Percentiles rank a stretch among this genome's conserved stretches.
Conservation (phyloP, 2,329 filamentous ascomycete genomes). For the Nigrospora osmanthi region DNA sequence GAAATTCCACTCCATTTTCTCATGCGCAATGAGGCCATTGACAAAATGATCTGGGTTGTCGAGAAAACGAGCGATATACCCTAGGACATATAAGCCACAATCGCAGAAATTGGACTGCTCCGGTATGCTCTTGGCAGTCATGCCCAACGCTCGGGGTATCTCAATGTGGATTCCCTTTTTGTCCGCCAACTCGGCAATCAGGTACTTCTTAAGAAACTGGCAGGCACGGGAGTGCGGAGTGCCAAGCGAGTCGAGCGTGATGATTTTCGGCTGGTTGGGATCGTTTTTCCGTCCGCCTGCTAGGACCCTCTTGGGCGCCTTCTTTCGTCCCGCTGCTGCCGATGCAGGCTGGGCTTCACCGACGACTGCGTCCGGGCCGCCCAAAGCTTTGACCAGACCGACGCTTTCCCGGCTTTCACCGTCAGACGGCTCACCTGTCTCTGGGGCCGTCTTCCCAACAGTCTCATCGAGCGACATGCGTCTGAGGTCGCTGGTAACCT, state of each 20-base stretch:
- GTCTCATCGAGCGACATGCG: not conserved
- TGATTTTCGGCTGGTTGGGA: constrained; percentile 57
- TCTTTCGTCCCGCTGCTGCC: constrained; percentile 13
- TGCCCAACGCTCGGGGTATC: constrained; percentile 29
- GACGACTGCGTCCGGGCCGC: not conserved
- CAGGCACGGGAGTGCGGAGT: constrained; percentile 55
- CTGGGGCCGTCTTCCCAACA: not conserved
- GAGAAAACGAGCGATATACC: constrained; percentile 78
- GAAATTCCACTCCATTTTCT: constrained; percentile 44
- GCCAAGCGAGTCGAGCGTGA: constrained; percentile 85
- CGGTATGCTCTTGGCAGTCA: constrained; percentile 70
- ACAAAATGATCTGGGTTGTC: constrained; percentile 65
- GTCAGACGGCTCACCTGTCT: not conserved
- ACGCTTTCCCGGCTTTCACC: not conserved
- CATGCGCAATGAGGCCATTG: constrained; percentile 53
- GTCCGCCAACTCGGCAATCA: constrained; percentile 63
- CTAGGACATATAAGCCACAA: constrained; percentile 80
- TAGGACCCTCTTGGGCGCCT: constrained; percentile 22
- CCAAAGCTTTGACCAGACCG: not conserved
- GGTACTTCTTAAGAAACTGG: constrained; percentile 65
- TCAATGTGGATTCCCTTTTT: constrained; percentile 36
- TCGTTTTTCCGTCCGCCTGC: constrained; percentile 31
- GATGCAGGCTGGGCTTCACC: constrained; percentile 5
- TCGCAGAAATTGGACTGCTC: constrained; percentile 79
- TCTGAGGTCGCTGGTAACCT: not conserved